Evolutionary conservation across 306 rosid genomes (phyloP), one percentile per base, ranked within the genome.

Genomic region (Lablab purpureus): DNA sequence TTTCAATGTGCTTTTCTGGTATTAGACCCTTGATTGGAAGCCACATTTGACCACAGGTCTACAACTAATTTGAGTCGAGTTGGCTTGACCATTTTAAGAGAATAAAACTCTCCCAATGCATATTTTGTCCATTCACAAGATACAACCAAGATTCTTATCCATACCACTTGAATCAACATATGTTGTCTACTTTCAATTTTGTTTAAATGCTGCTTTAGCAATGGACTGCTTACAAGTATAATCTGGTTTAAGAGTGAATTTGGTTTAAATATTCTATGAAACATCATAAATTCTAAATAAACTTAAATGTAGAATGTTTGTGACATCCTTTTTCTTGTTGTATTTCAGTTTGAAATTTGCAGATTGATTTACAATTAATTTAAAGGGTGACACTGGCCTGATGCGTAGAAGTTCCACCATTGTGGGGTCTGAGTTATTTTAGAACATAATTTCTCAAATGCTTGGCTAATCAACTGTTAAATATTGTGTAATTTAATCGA

Each of bases 401-500:
- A 30, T 8, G 47, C 30, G 50, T 18, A 28, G 51, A 59, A 30
- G 3, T 70, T 45, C 63, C 75, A 49, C 75, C 40, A 30, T 71
- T 50, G 6, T 51, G 23, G 43, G 72, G 58, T 68, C 58, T 49
- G 77, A 50, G 17, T 59, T 73, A 58, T 76, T 47, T 36, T 68
- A 41, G 46, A 79, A 60, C 71, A 23, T 22, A 55, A 18, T 41
- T 66, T 21, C 70, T 74, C 40, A 73, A 62, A 47, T 71, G 69
- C 54, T 71, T 49, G 52, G 77, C 8, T 43, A 46, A 23, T 30
- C 40, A 45, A 18, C 76, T 82, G 67, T 66, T 63, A 82, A 69
- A 79, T 75, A 45, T 58, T 80, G 51, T 82, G 81, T 45, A 70
- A 50, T 79, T 75, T 83, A 74, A 62, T 77, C 41, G 50, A 68